phyloP scores from a whole-genome alignment of 2,329 filamentous ascomycete species.

The Zasmidium citrigriseum region DNA sequence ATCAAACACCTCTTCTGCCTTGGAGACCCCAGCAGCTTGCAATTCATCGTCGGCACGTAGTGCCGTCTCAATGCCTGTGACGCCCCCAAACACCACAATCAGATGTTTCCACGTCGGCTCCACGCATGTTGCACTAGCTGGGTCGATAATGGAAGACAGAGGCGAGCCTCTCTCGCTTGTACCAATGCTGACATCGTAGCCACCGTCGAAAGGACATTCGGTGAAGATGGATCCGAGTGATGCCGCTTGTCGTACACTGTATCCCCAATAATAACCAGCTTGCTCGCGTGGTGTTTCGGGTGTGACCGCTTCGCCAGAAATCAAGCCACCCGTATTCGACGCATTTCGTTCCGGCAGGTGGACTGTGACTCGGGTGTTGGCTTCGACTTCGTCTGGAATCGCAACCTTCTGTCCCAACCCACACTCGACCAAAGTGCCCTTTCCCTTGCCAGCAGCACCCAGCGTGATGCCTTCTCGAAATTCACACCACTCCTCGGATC shows the following conservation, averaged over 20 bases:
- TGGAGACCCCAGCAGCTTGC: slow-evolving; percentile 62
- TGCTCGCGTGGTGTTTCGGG: slow-evolving; percentile 71
- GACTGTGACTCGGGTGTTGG: slow-evolving; percentile 73
- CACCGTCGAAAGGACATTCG: slow-evolving; percentile 70
- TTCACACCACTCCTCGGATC: slow-evolving; percentile 72
- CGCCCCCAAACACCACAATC: slow-evolving; percentile 77
- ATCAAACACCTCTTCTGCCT: slow-evolving; percentile 73
- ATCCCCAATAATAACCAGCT: slow-evolving; percentile 86
- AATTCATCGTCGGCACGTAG: slow-evolving; percentile 64
- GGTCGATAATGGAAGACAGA: slow-evolving; percentile 32
- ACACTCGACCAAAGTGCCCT: slow-evolving; percentile 49
- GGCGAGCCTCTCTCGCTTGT: slow-evolving; percentile 73
- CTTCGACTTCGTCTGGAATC: slow-evolving; percentile 64
- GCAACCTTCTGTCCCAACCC: slow-evolving; percentile 51
- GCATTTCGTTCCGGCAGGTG: slow-evolving; percentile 55
- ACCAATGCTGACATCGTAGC: slow-evolving; percentile 81
- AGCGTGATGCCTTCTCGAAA: slow-evolving; percentile 78
- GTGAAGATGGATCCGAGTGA: slow-evolving; percentile 75
- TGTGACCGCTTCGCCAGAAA: slow-evolving; percentile 50
- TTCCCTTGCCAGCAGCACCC: slow-evolving; percentile 36
- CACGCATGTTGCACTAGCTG: slow-evolving; percentile 48
- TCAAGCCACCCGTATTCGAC: slow-evolving; percentile 17
- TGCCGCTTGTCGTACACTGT: slow-evolving; percentile 64
- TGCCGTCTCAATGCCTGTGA: slow-evolving; percentile 75
- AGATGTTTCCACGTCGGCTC: slow-evolving; percentile 59